Conservation (phyloP, 768 basidiomycete species). For the Lenzites betulinus region DNA sequence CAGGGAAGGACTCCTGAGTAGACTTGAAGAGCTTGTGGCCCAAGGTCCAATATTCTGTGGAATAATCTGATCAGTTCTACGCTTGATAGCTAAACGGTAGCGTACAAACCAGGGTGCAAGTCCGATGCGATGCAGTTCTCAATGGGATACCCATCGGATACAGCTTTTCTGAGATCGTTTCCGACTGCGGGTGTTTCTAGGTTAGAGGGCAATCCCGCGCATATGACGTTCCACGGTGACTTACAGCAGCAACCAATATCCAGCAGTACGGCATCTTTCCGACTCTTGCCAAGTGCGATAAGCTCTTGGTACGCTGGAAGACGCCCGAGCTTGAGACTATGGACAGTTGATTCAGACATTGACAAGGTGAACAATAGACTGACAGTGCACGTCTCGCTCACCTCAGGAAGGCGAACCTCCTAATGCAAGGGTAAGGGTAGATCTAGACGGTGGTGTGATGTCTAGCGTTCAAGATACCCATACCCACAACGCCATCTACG, state of each 20-base stretch:
- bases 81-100: background rate
- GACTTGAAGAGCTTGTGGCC: slow-evolving; percentile 61
- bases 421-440: slow-evolving; percentile 29
- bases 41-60: slow-evolving; percentile 56
- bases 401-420: slow-evolving; percentile 20
- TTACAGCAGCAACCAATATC: slow-evolving; percentile 21
- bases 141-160: slow-evolving; percentile 42
- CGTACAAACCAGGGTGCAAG: slow-evolving; percentile 31
- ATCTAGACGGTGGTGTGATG: background rate
- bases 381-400: slow-evolving; percentile 33
- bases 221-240: background rate
- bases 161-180: slow-evolving; percentile 40
- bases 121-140: slow-evolving; percentile 40
- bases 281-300: slow-evolving; percentile 8
- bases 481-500: background rate
- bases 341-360: too few relatives aligned
- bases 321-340: slow-evolving; percentile 6
- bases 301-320: slow-evolving; percentile 17
- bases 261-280: slow-evolving; percentile 11
- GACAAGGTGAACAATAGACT: slow-evolving; percentile 34
- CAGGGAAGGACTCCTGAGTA: slow-evolving; percentile 51
- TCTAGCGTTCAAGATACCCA: background rate
- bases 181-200: slow-evolving; percentile 33
- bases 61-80: background rate
- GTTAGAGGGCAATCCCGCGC: background rate